Evolutionary conservation across 768 basidiomycete genomes (phyloP).

Genomic region (Auricularia cornea): DNA sequence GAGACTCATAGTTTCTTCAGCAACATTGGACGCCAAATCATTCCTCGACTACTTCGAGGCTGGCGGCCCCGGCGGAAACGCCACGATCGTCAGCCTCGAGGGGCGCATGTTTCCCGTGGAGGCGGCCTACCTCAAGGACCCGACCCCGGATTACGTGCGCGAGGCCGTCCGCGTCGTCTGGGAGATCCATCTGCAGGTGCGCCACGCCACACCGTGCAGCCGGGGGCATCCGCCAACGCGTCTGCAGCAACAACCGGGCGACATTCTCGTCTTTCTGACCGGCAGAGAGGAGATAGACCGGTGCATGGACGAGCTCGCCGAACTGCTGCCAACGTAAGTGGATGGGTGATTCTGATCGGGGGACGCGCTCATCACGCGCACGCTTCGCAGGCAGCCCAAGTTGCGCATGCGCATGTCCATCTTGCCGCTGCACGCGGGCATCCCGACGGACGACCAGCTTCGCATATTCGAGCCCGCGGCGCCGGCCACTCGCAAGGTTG

Average conservation of each 20-base stretch:
- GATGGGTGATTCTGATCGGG: conserved; percentile 4
- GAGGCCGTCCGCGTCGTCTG: conserved; percentile 77
- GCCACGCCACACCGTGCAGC: neutral
- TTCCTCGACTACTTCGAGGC: conserved; percentile 86
- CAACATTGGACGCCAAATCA: conserved; percentile 86
- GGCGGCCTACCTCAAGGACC: conserved; percentile 75
- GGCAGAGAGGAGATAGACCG: conserved; percentile 95
- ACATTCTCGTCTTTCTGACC: conserved; percentile 89
- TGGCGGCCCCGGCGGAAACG: conserved; percentile 45
- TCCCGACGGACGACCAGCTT: conserved; percentile 82
- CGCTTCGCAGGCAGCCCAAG: conserved; percentile 36
- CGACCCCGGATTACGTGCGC: conserved; percentile 70
- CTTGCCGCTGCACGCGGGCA: conserved; percentile 80
- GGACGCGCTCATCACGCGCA: too few species aligned
- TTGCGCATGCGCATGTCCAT: conserved; percentile 49
- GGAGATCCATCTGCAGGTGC: conserved; percentile 68
- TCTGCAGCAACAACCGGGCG: conserved; percentile 68
- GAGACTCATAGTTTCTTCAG: conserved; percentile 88
- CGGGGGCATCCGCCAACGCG: neutral
- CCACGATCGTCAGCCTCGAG: conserved; percentile 81
- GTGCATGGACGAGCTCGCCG: conserved; percentile 71
- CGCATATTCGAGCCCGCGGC: conserved; percentile 72
- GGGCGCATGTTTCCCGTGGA: conserved; percentile 95
- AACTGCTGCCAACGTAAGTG: conserved; percentile 64
- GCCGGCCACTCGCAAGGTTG: conserved; percentile 76